Base-by-base conservation (phyloP, 805 yeast species). In the Zygoascus ofunaensis region DNA sequence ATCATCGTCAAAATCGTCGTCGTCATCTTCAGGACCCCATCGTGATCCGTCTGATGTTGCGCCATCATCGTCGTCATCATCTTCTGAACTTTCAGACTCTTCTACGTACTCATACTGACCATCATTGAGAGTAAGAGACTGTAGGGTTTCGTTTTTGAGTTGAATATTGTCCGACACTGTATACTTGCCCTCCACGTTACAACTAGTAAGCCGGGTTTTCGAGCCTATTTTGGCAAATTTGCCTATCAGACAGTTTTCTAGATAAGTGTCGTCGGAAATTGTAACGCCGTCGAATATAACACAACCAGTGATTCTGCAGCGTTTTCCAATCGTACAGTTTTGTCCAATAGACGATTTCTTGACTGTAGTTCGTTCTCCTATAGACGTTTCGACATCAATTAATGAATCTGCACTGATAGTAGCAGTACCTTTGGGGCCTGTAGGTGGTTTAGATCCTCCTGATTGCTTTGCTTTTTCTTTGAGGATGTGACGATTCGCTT, bases 191-290 rank as follows among this genome's bases (percentile, higher is more conserved):
- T 89, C 97, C 21, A 92, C 82, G 50, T 84, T 80, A 70, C 96
- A 90, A 54, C 82, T 82, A 12, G 79, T 76, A 50, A 92, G 72
- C 58, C 73, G 78, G 36, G 77, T 69, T 61, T 82, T 85, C 44
- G 71, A 57, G 26, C 77, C 80, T 23, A 92, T 71, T n/a, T 64
- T 65, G 1, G 81, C 89, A 39, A 68, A 66, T 35, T 70, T 66
- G 14, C 97, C 98, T 42, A 92, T 69, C 17, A 90, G 80, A 65
- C 94, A 86, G 65, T 90, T 92, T 61, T 92, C 98, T 48, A 82
- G 57, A 12, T 47, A 46, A 12, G 57, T 63, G 10, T 85, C 96
- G 61, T 90, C 95, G 39, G 77, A 94, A 32, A 92, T 66, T 0
- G 63, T 64, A 19, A 80, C 94, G 42, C 76, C 75, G 55, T 83